Evolutionary conservation across 2,329 filamentous ascomycete genomes (phyloP).

Genomic region (Rutstroemia sp.): DNA sequence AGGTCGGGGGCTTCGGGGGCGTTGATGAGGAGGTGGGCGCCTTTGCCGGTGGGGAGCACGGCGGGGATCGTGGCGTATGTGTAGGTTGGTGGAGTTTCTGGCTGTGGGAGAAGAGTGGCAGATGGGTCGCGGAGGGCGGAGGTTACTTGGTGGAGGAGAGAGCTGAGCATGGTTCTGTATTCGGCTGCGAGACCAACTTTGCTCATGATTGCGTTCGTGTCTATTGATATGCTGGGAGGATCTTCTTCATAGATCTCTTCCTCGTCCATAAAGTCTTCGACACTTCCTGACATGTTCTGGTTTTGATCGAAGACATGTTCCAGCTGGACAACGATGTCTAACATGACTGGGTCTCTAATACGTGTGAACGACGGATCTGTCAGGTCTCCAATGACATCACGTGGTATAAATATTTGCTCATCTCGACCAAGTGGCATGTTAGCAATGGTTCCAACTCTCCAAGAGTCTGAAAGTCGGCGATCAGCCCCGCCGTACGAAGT

Average conservation of each 20-base stretch:
- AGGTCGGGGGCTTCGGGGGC: slow-evolving; percentile 35
- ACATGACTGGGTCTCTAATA: slow-evolving; percentile 61
- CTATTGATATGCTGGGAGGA: not conserved
- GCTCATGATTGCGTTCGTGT: slow-evolving; percentile 13
- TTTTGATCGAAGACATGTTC: slow-evolving; percentile 21
- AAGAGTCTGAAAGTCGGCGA: slow-evolving; percentile 37
- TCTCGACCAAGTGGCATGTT: slow-evolving; percentile 77
- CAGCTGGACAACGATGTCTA: slow-evolving; percentile 63
- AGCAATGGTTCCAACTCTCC: slow-evolving; percentile 73
- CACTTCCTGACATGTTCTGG: slow-evolving; percentile 13
- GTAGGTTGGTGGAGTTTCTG: slow-evolving; percentile 27
- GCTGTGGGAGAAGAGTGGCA: slow-evolving; percentile 33
- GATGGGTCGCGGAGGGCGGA: slow-evolving; percentile 40
- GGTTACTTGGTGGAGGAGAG: slow-evolving; percentile 42
- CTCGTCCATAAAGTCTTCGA: slow-evolving; percentile 18
- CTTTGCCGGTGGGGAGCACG: slow-evolving; percentile 42
- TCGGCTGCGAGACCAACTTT: slow-evolving; percentile 24
- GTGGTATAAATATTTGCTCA: slow-evolving; percentile 75
- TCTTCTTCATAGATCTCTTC: slow-evolving; percentile 15
- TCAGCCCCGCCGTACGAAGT: slow-evolving; percentile 29
- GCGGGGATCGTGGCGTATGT: slow-evolving; percentile 35
- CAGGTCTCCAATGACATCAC: slow-evolving; percentile 67
- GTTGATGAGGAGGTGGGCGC: slow-evolving; percentile 64
- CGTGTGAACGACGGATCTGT: slow-evolving; percentile 80
- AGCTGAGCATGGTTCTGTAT: slow-evolving; percentile 34